Conservation (phyloP, 345 rosid genomes). For the Mallotus nudiflorus region DNA sequence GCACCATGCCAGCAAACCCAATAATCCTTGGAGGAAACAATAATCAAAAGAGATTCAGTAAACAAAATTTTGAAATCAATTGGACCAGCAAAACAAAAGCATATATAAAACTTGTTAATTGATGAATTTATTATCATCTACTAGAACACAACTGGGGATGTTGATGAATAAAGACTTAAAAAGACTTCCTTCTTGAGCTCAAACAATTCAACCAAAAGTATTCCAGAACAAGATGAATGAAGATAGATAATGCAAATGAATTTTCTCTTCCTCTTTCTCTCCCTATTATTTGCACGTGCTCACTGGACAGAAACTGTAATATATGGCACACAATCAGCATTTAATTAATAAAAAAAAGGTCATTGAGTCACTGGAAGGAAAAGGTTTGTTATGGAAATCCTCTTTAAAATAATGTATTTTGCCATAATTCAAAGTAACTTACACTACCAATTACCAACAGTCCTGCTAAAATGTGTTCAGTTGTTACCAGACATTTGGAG, state of each 20-base stretch:
- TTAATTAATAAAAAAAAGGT: too few species aligned
- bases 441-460: not conserved
- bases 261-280: too few species aligned
- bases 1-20: conserved; percentile 74
- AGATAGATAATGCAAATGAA: too few species aligned
- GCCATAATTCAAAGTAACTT: not conserved
- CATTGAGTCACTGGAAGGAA: too few species aligned
- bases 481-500: not conserved
- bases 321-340: not conserved
- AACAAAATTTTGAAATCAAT: not conserved
- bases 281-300: not conserved
- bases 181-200: not conserved
- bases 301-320: not conserved
- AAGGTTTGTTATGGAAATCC: not conserved
- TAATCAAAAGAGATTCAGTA: conserved; percentile 18
- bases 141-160: too few species aligned
- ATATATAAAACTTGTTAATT: not conserved
- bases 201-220: too few species aligned
- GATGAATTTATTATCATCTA: not conserved
- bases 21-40: conserved; percentile 53
- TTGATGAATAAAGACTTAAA: conserved; percentile 7
- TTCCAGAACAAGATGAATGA: too few species aligned
- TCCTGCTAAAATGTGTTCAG: too few species aligned
- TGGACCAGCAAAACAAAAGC: not conserved
- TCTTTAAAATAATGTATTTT: not conserved